Conservation (phyloP, 2,329 filamentous ascomycete genomes). For the Emergomyces africanus region DNA sequence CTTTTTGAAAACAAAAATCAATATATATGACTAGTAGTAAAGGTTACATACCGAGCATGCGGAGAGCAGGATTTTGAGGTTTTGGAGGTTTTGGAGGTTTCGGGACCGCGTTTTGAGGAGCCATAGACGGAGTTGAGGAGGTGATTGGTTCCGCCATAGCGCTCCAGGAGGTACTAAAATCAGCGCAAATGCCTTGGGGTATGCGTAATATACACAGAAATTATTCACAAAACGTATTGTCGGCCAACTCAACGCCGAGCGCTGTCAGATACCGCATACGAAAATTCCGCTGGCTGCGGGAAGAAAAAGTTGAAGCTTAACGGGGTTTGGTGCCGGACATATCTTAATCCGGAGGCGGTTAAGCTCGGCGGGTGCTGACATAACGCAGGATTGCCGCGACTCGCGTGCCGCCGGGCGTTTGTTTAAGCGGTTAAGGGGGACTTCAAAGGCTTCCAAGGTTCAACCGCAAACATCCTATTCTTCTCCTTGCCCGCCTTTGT, state of each 20-base stretch:
- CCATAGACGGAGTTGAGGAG: conserved; percentile 2
- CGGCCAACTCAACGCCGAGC: neutral
- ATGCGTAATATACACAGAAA: neutral
- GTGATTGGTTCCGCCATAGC: conserved; percentile 2
- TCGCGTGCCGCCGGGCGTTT: too few species aligned
- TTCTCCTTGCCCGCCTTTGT: too few species aligned
- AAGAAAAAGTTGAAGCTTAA: neutral
- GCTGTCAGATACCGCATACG: neutral
- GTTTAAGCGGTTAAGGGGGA: too few species aligned
- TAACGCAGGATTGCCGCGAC: neutral
- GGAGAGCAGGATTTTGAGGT: conserved; percentile 12
- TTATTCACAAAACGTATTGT: neutral
- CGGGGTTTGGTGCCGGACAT: neutral
- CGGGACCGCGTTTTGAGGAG: conserved; percentile 7
- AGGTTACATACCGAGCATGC: conserved; percentile 9
- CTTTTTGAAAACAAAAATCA: too few species aligned
- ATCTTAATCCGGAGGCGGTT: conserved; percentile 1
- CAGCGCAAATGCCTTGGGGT: neutral
- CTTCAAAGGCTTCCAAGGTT: too few species aligned
- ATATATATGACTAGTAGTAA: too few species aligned
- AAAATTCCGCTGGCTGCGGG: too few species aligned
- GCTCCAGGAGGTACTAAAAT: neutral
- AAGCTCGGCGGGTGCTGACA: too few species aligned
- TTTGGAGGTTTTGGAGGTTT: conserved; percentile 9
- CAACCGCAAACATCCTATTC: neutral